These are phyloP conservation scores for Agastache rugosa DNA, from an alignment of 257 asterid species.

Conservation along the genomic window DNA sequence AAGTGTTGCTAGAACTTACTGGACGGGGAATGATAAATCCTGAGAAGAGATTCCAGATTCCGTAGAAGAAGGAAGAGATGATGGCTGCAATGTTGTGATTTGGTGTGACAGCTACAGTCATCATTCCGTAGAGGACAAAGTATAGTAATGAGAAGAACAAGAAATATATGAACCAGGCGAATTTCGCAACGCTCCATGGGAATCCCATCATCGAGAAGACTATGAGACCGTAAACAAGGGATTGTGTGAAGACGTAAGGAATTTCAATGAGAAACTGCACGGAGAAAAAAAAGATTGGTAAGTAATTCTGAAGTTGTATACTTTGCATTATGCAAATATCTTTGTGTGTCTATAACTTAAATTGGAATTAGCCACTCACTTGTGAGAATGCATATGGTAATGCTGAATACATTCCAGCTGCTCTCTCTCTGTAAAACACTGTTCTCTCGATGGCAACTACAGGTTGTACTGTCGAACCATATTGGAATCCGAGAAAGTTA, in stretches of 20 bases:
- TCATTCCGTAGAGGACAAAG: slow-evolving; percentile 75
- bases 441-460: slow-evolving; percentile 50
- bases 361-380: slow-evolving; percentile 30
- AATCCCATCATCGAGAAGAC: slow-evolving; percentile 51
- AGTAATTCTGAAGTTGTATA: background rate
- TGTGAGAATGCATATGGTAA: slow-evolving; percentile 46
- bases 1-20: slow-evolving; percentile 44
- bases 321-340: background rate
- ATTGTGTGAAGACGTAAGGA: slow-evolving; percentile 38
- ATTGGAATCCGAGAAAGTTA: slow-evolving; percentile 43
- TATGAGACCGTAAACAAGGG: slow-evolving; percentile 37
- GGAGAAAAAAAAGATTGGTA: background rate
- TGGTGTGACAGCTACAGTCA: slow-evolving; percentile 76
- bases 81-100: slow-evolving; percentile 59
- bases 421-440: slow-evolving; percentile 49
- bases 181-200: slow-evolving; percentile 49
- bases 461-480: slow-evolving; percentile 44
- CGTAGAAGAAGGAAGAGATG: slow-evolving; percentile 61
- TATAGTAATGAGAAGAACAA: slow-evolving; percentile 61
- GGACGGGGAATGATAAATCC: slow-evolving; percentile 72
- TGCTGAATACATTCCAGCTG: slow-evolving; percentile 46
- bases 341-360: background rate
- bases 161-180: slow-evolving; percentile 56
- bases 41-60: slow-evolving; percentile 68
- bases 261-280: slow-evolving; percentile 38